phyloP scores from a whole-genome alignment of 2,329 filamentous ascomycete species.

The Nigrospora oryzae region DNA sequence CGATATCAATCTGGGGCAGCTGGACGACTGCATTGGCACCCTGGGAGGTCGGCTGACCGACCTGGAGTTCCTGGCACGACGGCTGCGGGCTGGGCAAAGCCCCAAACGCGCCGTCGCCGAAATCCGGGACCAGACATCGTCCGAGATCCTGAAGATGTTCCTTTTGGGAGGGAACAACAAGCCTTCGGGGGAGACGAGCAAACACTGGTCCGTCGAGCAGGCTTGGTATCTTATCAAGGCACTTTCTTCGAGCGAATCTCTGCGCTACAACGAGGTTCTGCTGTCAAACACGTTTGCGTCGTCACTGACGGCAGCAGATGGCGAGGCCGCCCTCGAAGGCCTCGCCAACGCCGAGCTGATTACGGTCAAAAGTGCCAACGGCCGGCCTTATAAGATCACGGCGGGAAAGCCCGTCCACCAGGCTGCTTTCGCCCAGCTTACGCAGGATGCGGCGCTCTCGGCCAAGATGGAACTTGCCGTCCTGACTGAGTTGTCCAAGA shows the following conservation, averaged over 20 bases:
- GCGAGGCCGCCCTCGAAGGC: constrained; percentile 68
- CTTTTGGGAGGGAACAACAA: constrained; percentile 57
- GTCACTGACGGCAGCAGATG: constrained; percentile 45
- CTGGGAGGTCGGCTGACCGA: constrained; percentile 92
- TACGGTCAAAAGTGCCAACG: constrained; percentile 61
- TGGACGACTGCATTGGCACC: constrained; percentile 73
- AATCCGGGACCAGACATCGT: constrained; percentile 81
- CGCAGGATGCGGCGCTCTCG: constrained; percentile 62
- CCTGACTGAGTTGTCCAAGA: constrained; percentile 58
- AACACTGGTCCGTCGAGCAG: constrained; percentile 73
- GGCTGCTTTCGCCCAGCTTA: constrained; percentile 68
- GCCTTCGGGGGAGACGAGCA: constrained; percentile 29
- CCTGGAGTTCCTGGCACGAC: constrained; percentile 84
- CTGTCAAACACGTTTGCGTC: constrained; percentile 67
- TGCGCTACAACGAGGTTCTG: constrained; percentile 82
- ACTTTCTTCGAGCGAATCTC: constrained; percentile 56
- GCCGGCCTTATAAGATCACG: constrained; percentile 68
- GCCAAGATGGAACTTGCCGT: constrained; percentile 67
- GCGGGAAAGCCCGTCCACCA: constrained; percentile 82
- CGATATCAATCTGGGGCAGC: constrained; percentile 48
- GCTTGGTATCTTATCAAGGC: constrained; percentile 83
- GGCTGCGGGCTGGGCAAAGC: constrained; percentile 79
- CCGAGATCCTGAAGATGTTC: constrained; percentile 91
- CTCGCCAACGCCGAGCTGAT: constrained; percentile 85
- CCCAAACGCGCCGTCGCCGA: constrained; percentile 75